Conservation (phyloP, 202 grass and related monocot genomes). For the Tripidium arundinaceum region DNA sequence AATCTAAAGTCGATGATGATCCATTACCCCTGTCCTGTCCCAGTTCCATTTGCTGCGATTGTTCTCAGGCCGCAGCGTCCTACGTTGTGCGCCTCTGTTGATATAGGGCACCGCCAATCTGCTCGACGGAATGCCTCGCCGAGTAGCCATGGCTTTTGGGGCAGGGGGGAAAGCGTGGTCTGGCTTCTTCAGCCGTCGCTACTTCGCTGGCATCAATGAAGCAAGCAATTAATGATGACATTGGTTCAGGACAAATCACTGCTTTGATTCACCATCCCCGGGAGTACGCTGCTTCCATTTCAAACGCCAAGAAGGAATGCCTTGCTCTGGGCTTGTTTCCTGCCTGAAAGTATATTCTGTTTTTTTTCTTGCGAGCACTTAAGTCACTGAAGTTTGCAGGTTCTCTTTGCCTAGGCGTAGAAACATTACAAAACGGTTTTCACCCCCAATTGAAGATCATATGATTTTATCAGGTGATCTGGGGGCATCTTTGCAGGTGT, state of each 20-base stretch:
- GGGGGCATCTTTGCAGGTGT: neutral
- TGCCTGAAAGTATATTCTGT: neutral
- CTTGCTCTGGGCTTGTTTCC: neutral
- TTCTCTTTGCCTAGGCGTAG: neutral
- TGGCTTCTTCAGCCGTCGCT: neutral
- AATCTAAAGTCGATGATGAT: neutral
- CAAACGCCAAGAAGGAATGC: neutral
- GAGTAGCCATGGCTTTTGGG: neutral
- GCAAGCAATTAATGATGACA: too few species aligned
- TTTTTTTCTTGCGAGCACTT: neutral
- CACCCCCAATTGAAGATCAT: neutral
- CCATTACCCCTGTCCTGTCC: neutral
- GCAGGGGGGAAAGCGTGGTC: neutral
- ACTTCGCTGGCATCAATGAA: neutral
- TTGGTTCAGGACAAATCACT: neutral
- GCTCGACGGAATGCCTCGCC: neutral
- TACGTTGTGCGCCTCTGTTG: neutral
- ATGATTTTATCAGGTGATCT: neutral
- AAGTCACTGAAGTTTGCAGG: neutral
- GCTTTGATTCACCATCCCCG: neutral
- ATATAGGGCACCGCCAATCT: neutral
- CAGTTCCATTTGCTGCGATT: neutral
- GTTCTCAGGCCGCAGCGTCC: neutral
- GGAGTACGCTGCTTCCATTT: neutral
- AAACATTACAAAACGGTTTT: neutral